phyloP scores from a whole-genome alignment of 805 yeast species.

The Cyberlindnera subsufficiens region DNA sequence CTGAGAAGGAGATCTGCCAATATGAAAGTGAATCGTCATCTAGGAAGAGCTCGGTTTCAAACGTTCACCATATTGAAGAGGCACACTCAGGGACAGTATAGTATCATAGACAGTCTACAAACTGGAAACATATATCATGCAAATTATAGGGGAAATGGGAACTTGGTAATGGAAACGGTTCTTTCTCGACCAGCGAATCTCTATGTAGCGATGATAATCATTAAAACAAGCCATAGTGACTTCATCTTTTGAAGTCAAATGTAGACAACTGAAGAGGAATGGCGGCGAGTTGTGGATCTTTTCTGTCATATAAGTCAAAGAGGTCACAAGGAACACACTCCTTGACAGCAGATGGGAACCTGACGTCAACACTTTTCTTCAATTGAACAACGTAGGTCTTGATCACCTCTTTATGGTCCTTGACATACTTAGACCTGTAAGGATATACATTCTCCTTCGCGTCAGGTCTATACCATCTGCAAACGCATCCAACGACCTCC shows the following conservation, averaged over 20 bases:
- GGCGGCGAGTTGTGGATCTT: constrained; percentile 15
- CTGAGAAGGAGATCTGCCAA: constrained; percentile 14
- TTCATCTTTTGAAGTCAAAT: constrained; percentile 4
- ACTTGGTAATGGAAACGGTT: too few relatives aligned
- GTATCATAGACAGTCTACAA: too few relatives aligned
- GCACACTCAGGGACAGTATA: too few relatives aligned
- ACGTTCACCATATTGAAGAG: too few relatives aligned
- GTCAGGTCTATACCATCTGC: constrained; percentile 16
- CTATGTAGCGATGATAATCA: too few relatives aligned
- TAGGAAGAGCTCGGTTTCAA: too few relatives aligned
- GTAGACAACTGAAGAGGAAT: constrained; percentile 30
- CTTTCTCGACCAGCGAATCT: too few relatives aligned
- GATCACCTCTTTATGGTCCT: constrained; percentile 9
- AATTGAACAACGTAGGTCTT: constrained; percentile 9
- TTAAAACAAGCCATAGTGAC: background rate
- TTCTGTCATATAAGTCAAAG: constrained; percentile 10
- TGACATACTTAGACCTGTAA: constrained; percentile 7
- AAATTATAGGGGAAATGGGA: too few relatives aligned
- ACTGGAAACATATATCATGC: too few relatives aligned
- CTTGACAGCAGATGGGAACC: constrained; percentile 4
- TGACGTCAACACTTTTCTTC: constrained; percentile 1
- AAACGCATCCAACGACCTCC: constrained; percentile 4
- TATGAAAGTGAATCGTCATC: too few relatives aligned
- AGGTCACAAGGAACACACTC: constrained; percentile 5
- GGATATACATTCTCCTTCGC: constrained; percentile 11